A percentile compares a stretch with the other conserved stretches of the same genome.
phyloP scores from a whole-genome alignment of 352 stramenopile species.

The Hyaloperonospora brassicae region DNA sequence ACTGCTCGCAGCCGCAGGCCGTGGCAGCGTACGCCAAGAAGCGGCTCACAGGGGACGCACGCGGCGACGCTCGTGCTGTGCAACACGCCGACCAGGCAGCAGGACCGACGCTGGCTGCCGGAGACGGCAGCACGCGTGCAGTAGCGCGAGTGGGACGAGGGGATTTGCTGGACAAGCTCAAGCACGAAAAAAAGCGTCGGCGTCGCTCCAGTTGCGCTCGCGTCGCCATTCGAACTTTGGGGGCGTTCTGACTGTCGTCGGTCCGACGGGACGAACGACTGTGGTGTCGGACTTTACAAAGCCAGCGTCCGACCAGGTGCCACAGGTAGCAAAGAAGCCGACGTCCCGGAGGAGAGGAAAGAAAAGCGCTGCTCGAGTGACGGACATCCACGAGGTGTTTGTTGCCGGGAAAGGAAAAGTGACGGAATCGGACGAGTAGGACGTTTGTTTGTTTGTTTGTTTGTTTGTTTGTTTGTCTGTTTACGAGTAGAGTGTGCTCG shows the following conservation, averaged over 20 bases:
- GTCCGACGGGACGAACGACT: constrained; percentile 50
- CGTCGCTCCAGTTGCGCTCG: constrained; percentile 28
- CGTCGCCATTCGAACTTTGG: constrained; percentile 83
- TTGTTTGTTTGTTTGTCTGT: neutral
- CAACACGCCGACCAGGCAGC: neutral
- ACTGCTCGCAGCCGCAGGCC: constrained; percentile 57
- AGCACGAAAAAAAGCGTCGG: constrained; percentile 44
- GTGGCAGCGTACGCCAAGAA: constrained; percentile 55
- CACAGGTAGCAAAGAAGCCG: constrained; percentile 62
- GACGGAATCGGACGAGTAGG: constrained; percentile 50
- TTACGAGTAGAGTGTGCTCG: too few species aligned
- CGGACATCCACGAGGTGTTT: constrained; percentile 75
- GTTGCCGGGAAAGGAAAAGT: constrained; percentile 58
- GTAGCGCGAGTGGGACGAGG: constrained; percentile 3
- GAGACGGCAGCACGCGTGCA: neutral
- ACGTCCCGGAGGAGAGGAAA: constrained; percentile 34
- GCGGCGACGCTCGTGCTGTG: neutral
- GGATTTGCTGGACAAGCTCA: constrained; percentile 41
- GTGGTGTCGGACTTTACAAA: constrained; percentile 76
- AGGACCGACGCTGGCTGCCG: neutral
- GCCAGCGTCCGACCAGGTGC: constrained; percentile 55
- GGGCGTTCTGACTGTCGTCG: constrained; percentile 74
- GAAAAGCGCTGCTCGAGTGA: constrained; percentile 37
- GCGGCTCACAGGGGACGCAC: constrained; percentile 6
- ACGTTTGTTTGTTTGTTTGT: neutral